Percentiles rank a stretch among this genome's conserved stretches.
These are phyloP conservation scores for Lyophyllum decastes DNA, from an alignment of 768 basidiomycete species.

Conservation along the genomic window DNA sequence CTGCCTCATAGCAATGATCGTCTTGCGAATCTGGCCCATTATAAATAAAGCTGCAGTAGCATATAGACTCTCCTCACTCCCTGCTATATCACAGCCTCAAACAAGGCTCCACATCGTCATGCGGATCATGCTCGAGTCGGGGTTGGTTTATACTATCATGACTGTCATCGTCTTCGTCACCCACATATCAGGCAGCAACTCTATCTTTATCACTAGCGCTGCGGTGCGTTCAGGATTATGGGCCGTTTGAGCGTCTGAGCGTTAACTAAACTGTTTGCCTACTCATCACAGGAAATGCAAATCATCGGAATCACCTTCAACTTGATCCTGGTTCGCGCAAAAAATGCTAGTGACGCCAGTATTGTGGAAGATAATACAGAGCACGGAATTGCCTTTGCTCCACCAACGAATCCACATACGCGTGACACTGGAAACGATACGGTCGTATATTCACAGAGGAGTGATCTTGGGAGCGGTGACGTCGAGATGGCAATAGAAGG, in stretches of 20 bases:
- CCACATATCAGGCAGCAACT: slow-evolving; percentile 22
- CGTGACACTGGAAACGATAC: neutral
- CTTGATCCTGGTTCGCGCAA: neutral
- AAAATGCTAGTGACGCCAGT: neutral
- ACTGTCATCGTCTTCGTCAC: slow-evolving; percentile 21
- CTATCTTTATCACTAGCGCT: slow-evolving; percentile 22
- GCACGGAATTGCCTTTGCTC: neutral
- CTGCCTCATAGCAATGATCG: neutral
- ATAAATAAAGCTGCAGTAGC: neutral
- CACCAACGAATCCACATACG: neutral
- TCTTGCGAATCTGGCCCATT: neutral
- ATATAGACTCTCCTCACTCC: no score
- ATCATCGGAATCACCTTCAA: no score
- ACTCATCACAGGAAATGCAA: no score
- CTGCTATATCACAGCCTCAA: neutral
- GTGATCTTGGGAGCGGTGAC: no score
- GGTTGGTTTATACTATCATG: slow-evolving; percentile 24
- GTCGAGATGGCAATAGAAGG: no score
- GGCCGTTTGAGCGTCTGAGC: no score
- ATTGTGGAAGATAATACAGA: no score
- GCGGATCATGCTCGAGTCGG: slow-evolving; percentile 30
- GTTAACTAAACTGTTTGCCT: no score
- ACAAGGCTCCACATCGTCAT: slow-evolving; percentile 14
- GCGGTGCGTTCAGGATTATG: no score
- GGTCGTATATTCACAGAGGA: no score